Base-by-base conservation (phyloP, 148 eudicot genomes). In the Chenopodium quinoa region DNA sequence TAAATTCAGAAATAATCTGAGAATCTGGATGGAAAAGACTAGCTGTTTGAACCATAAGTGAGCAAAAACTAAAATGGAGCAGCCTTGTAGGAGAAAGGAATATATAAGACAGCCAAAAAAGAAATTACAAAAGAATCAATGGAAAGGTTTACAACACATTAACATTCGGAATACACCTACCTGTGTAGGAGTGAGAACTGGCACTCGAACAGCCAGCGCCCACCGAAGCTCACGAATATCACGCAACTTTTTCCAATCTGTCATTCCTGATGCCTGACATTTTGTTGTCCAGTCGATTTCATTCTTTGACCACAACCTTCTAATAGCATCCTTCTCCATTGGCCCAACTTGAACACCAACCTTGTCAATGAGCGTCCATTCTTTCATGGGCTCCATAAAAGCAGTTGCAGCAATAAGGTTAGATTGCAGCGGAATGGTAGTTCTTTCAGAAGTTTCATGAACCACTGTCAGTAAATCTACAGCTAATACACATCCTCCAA, bases 401-500 rank as follows among this genome's bases (percentile, higher is more conserved):
- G 99, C 98, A 90, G 94, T 85, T 62, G 99, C 99, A 64, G 99
- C 99, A 82, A 96, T 92, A 84, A 96, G 89, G 82, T 96, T 96
- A 78, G 99, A 94, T 82, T 93, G 99, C 86, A 96, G 83, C 80
- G 99, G 99, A 78, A 96, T 94, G 72, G 95, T 90, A 27, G 98
- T 96, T 88, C 99, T 90, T 91, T 96, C 99, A 77, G 98, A 93
- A 89, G 98, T 93, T 88, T 96, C 99, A 82, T 93, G 98, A 85
- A 91, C 92, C 75, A 87, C 90, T 71, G 99, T 92, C 76, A 96
- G 85, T 78, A 96, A 76, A 90, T 96, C 99, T 85, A 91, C 99
- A 79, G 98, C 98, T 76, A 96, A 86, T 17, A 96, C 99, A 85
- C 98, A 96, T 63, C 99, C 99, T 60, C 99, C 99, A 72, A 94